Conservation (phyloP, 148 eudicot species). For the Cornus florida region DNA sequence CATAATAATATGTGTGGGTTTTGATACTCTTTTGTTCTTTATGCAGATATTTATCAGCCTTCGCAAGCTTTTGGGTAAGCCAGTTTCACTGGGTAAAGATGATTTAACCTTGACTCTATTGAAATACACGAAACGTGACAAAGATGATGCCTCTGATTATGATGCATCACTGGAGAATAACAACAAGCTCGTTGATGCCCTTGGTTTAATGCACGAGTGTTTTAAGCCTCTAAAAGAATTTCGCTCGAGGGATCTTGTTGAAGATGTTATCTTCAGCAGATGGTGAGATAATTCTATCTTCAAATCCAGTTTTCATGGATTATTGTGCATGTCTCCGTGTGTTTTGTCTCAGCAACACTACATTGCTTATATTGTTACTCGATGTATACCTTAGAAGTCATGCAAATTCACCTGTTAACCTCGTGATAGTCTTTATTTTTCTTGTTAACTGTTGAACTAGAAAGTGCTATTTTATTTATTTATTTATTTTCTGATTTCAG, state of each 20-base stretch:
- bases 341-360: neutral
- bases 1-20: neutral
- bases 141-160: constrained; percentile 26
- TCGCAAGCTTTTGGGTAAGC: constrained; percentile 57
- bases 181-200: constrained; percentile 66
- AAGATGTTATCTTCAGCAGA: constrained; percentile 74
- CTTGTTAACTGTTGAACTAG: too few relatives aligned
- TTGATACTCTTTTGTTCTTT: constrained; percentile 7
- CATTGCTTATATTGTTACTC: neutral
- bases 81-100: constrained; percentile 60
- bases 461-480: too few relatives aligned
- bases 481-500: too few relatives aligned
- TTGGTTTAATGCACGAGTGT: constrained; percentile 84
- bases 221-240: constrained; percentile 77
- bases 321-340: neutral
- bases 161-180: constrained; percentile 41
- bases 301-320: neutral
- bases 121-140: constrained; percentile 38
- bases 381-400: too few relatives aligned
- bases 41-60: constrained; percentile 70
- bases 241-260: constrained; percentile 65
- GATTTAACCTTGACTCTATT: constrained; percentile 71
- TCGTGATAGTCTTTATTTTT: too few relatives aligned
- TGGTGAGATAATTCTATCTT: constrained; percentile 26
- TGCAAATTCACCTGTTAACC: too few relatives aligned